Conservation (phyloP, 306 rosid species). For the Vigna trinervia region DNA sequence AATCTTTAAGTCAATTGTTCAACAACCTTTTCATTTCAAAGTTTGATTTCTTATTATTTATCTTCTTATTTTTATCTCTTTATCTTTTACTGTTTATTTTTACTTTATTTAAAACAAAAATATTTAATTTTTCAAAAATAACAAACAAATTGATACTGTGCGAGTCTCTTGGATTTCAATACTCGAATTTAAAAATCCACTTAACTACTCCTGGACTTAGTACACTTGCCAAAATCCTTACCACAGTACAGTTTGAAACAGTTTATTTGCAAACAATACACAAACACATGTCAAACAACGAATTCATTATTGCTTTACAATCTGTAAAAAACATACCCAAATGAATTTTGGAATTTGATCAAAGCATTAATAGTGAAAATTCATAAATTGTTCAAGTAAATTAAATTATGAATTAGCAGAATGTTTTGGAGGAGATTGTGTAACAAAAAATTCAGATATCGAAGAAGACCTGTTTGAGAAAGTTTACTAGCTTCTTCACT, state of each 20-base stretch:
- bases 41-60: too few species aligned
- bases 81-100: too few species aligned
- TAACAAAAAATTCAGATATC: conserved; percentile 12
- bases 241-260: not conserved
- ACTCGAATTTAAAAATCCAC: too few species aligned
- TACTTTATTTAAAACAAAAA: too few species aligned
- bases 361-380: conserved; percentile 3
- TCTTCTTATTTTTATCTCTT: too few species aligned
- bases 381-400: conserved; percentile 34
- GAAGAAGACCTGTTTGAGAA: conserved; percentile 85
- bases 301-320: conserved; percentile 7
- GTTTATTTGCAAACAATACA: not conserved
- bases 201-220: too few species aligned
- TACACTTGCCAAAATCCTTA: too few species aligned
- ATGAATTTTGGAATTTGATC: conserved; percentile 16
- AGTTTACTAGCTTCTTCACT: conserved; percentile 91
- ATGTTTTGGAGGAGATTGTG: conserved; percentile 26
- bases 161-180: too few species aligned
- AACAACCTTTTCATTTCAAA: too few species aligned
- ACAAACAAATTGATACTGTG: too few species aligned
- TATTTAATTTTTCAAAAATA: too few species aligned
- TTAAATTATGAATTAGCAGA: conserved; percentile 12
- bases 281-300: conserved; percentile 19
- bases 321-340: not conserved
- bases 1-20: too few species aligned